phyloP scores from a whole-genome alignment of 345 rosid species.

The Erodium maritimum region DNA sequence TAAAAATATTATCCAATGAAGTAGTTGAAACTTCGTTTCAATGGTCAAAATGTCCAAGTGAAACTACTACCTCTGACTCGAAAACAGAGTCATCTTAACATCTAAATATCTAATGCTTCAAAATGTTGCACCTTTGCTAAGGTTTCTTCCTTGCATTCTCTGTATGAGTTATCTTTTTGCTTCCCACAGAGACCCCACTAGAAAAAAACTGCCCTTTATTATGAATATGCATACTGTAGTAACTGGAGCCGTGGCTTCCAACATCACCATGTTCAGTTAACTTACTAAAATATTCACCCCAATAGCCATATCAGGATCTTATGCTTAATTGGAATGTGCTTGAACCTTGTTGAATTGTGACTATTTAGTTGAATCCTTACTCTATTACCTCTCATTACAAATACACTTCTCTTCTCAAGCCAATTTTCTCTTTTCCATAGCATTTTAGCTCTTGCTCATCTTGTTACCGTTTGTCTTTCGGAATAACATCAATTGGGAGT shows the following conservation, averaged over 20 bases:
- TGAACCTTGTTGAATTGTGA: background rate
- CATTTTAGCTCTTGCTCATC: background rate
- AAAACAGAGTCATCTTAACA: background rate
- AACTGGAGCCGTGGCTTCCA: background rate
- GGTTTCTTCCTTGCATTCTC: background rate
- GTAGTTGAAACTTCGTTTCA: background rate
- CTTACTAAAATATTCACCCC: background rate
- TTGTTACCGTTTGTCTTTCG: background rate
- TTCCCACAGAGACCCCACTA: background rate
- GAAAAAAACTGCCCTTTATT: background rate
- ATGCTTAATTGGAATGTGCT: background rate
- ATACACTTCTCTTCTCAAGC: background rate
- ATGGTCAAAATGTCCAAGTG: background rate
- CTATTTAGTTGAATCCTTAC: background rate
- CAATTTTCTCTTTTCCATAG: background rate
- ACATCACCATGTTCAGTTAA: background rate
- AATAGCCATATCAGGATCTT: background rate
- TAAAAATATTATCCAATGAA: background rate
- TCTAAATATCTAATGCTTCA: background rate
- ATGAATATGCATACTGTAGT: background rate
- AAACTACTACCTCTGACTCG: background rate
- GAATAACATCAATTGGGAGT: background rate
- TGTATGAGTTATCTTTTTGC: background rate
- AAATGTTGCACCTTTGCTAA: background rate
- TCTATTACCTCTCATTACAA: too few species aligned